A percentile compares a stretch with the other conserved stretches of the same genome.
Evolutionary conservation across 352 stramenopile species (phyloP).

Genomic region (Saprolegnia parasitica): DNA sequence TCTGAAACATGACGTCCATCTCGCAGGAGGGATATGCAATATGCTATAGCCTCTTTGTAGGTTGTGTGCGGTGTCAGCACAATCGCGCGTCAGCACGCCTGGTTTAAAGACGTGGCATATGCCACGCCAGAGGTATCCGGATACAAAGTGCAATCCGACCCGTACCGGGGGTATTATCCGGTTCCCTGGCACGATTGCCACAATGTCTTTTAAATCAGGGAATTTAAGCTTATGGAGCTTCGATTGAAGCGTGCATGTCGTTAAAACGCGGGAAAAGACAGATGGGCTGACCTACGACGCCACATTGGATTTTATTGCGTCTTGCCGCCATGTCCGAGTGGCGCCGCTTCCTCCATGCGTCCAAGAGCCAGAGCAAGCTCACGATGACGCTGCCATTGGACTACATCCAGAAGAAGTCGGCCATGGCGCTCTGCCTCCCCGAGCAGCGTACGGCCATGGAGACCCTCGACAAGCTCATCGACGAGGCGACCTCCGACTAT

Average conservation of each 20-base stretch:
- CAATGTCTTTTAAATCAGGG: background rate
- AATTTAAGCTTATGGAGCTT: background rate
- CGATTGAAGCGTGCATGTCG: background rate
- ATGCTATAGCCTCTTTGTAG: too few relatives aligned
- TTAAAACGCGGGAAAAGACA: background rate
- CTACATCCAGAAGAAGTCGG: constrained; percentile 76
- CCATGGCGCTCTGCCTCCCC: constrained; percentile 67
- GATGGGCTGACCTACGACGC: background rate
- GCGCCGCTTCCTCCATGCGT: constrained; percentile 8
- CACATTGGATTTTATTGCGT: background rate
- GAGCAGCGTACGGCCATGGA: constrained; percentile 71
- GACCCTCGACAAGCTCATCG: constrained; percentile 62
- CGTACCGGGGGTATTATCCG: background rate
- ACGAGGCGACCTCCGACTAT: constrained; percentile 63
- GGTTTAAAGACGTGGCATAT: background rate
- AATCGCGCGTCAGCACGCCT: background rate
- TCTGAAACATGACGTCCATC: too few relatives aligned
- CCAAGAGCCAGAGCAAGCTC: constrained; percentile 44
- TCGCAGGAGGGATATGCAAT: too few relatives aligned
- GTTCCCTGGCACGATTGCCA: background rate
- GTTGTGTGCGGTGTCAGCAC: too few relatives aligned
- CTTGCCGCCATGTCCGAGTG: background rate
- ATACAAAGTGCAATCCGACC: background rate
- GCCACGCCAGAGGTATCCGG: background rate
- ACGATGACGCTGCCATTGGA: constrained; percentile 54